Conservation (phyloP, 305 asterid genomes). For the Solanum hybrid region DNA sequence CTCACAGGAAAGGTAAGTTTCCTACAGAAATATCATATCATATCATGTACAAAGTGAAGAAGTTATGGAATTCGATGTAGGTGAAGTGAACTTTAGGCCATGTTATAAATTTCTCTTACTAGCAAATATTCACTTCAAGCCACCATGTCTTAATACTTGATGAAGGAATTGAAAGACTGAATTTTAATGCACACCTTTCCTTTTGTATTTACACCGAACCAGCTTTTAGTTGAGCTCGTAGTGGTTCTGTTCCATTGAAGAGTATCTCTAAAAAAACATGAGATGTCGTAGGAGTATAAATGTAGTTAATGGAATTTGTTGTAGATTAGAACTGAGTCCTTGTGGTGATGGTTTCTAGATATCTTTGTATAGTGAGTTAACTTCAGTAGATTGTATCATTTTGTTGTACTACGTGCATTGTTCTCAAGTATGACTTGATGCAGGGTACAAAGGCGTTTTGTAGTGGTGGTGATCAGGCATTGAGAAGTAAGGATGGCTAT, state of each 20-base stretch:
- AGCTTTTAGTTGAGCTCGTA: not conserved
- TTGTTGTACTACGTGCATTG: not conserved
- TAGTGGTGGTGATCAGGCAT: slow-evolving; percentile 93
- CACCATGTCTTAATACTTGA: not conserved
- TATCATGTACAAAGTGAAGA: no score
- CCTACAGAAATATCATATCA: not conserved
- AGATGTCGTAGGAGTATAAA: not conserved
- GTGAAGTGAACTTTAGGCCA: not conserved
- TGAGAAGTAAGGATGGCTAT: slow-evolving; percentile 78
- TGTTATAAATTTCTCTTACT: not conserved
- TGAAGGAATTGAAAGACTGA: not conserved
- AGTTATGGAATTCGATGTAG: no score
- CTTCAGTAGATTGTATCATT: not conserved
- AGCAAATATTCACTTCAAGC: not conserved
- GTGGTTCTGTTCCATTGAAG: not conserved
- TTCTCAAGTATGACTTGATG: not conserved
- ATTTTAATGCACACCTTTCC: not conserved
- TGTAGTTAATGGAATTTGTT: not conserved
- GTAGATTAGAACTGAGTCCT: not conserved
- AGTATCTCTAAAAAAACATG: not conserved
- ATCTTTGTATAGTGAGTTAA: not conserved
- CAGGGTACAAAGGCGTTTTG: slow-evolving; percentile 87
- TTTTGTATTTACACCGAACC: not conserved
- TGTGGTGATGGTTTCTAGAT: not conserved
- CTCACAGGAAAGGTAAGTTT: no score